A percentile compares a stretch with the other conserved stretches of the same genome.
These are phyloP conservation scores for Allodekkera sacchari DNA, from an alignment of 805 yeast genomes.

Conservation along the genomic window DNA sequence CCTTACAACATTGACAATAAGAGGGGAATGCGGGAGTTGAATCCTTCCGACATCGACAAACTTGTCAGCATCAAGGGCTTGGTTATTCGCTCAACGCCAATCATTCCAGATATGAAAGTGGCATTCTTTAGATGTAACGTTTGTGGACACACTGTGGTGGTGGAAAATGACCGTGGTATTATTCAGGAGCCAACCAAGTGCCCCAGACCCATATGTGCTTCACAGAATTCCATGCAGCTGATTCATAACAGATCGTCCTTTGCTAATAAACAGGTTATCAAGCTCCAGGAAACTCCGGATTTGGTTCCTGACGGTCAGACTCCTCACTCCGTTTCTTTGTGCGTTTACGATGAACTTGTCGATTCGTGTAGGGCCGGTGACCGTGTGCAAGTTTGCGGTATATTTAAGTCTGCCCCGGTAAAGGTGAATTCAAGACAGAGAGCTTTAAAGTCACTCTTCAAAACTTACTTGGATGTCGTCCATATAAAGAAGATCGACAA, in stretches of 20 bases:
- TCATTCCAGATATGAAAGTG: slow-evolving; percentile 95
- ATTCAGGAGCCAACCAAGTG: slow-evolving; percentile 90
- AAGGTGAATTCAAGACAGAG: slow-evolving; percentile 81
- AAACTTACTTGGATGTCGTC: slow-evolving; percentile 90
- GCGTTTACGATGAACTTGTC: slow-evolving; percentile 93
- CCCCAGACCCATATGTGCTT: slow-evolving; percentile 82
- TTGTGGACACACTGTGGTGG: slow-evolving; percentile 86
- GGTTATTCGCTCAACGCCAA: slow-evolving; percentile 78
- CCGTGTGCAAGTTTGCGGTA: slow-evolving; percentile 89
- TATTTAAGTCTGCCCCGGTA: slow-evolving; percentile 88
- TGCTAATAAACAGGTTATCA: slow-evolving; percentile 92
- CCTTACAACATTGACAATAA: slow-evolving; percentile 74
- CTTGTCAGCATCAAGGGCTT: slow-evolving; percentile 86
- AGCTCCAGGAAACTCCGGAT: slow-evolving; percentile 77
- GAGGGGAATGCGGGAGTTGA: slow-evolving; percentile 83
- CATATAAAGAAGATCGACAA: slow-evolving; percentile 84
- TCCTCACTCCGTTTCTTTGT: slow-evolving; percentile 89
- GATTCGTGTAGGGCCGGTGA: slow-evolving; percentile 96
- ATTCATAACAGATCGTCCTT: slow-evolving; percentile 89
- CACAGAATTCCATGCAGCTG: slow-evolving; percentile 78
- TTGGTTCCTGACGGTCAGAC: slow-evolving; percentile 97
- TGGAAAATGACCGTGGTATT: slow-evolving; percentile 89
- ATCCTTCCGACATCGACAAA: slow-evolving; percentile 92
- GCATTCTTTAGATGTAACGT: slow-evolving; percentile 94
- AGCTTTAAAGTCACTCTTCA: slow-evolving; percentile 73